Evolutionary conservation across 2,329 filamentous ascomycete genomes (phyloP).

Genomic region (Pseudonectria buxi): DNA sequence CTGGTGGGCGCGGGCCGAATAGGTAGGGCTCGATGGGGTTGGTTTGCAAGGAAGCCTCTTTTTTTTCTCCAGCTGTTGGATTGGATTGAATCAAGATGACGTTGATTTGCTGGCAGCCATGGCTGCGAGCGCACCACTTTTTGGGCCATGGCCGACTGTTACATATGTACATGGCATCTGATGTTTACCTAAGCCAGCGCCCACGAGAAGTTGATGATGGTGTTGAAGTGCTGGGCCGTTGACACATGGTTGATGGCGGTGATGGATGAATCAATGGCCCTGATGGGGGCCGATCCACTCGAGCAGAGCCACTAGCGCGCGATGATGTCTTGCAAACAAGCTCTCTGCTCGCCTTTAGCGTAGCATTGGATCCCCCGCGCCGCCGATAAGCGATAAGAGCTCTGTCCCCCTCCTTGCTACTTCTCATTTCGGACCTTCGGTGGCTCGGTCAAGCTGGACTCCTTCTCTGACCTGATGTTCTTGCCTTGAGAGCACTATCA

Average conservation of each 20-base stretch:
- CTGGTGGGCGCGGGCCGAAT: too few species aligned
- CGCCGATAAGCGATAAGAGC: conserved; percentile 24
- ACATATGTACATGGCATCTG: too few species aligned
- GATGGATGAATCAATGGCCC: conserved; percentile 9
- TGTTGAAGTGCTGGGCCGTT: conserved; percentile 2
- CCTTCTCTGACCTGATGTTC: conserved; percentile 8
- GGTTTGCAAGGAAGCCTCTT: too few species aligned
- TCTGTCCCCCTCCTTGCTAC: conserved; percentile 9
- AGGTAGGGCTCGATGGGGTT: too few species aligned
- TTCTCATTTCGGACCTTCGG: conserved; percentile 11
- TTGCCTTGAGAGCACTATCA: conserved; percentile 10
- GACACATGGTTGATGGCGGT: conserved; percentile 6
- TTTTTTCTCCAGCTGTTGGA: too few species aligned
- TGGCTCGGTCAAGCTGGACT: conserved; percentile 8
- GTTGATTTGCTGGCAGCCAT: too few species aligned
- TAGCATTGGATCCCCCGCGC: conserved; percentile 10
- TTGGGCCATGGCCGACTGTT: too few species aligned
- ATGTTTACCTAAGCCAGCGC: too few species aligned
- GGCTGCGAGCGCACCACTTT: too few species aligned
- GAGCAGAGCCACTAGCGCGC: conserved; percentile 11
- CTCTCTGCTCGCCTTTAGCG: conserved; percentile 12
- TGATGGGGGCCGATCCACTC: conserved; percentile 2
- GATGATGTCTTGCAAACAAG: conserved; percentile 15
- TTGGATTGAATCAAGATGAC: too few species aligned
- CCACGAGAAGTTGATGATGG: conserved; percentile 11